Percentiles rank a stretch among this genome's conserved stretches.
These are phyloP conservation scores for Phytophthora ramorum DNA, from an alignment of 352 stramenopile genomes.

Conservation along the genomic window DNA sequence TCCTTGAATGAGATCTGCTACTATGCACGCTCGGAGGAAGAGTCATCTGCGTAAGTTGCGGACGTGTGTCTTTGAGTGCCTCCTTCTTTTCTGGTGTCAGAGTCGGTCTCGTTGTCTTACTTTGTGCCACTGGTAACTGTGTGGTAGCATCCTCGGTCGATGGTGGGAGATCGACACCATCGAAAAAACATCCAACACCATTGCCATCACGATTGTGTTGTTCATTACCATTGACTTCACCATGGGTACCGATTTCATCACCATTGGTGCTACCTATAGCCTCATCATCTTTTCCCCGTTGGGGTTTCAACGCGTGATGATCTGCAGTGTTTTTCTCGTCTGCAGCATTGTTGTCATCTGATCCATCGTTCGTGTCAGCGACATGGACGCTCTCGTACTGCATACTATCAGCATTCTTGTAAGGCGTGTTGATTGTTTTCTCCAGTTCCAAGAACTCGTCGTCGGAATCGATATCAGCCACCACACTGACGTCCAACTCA, in stretches of 20 bases:
- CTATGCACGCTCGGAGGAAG: slow-evolving; percentile 3
- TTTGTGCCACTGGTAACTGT: too few relatives aligned
- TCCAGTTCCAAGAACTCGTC: neutral
- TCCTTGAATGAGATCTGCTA: slow-evolving; percentile 4
- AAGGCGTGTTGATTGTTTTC: neutral
- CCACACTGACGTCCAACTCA: neutral
- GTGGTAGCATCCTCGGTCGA: too few relatives aligned
- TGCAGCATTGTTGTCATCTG: too few relatives aligned
- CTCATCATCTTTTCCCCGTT: neutral
- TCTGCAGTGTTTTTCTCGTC: too few relatives aligned
- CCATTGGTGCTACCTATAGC: neutral
- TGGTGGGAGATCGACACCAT: too few relatives aligned
- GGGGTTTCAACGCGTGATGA: too few relatives aligned
- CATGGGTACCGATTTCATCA: neutral
- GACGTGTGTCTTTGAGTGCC: neutral
- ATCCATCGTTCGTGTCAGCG: too few relatives aligned
- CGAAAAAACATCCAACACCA: neutral
- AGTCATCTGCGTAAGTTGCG: too few relatives aligned
- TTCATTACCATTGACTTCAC: neutral
- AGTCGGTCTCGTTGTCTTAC: neutral
- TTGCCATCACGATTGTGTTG: slow-evolving; percentile 3
- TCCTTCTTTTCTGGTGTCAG: slow-evolving; percentile 2
- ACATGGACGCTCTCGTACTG: too few relatives aligned
- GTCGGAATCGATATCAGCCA: neutral
- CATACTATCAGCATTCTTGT: neutral